phyloP scores from a whole-genome alignment of 768 basidiomycete species.

The Trametes punicea region DNA sequence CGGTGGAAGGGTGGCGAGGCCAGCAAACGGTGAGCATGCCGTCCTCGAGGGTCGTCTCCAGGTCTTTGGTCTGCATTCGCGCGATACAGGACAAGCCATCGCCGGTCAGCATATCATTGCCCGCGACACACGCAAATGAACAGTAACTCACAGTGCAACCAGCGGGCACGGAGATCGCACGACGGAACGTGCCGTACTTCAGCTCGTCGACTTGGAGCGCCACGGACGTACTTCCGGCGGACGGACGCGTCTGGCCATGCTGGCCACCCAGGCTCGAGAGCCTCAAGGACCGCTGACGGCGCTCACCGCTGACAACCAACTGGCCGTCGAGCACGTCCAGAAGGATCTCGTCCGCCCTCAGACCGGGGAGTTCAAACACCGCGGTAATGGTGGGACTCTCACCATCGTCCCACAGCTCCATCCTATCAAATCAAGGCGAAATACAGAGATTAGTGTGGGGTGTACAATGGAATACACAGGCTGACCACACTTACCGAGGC shows the following conservation, averaged over 20 bases:
- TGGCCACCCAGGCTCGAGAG: neutral
- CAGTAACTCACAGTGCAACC: slow-evolving; percentile 33
- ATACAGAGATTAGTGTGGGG: neutral
- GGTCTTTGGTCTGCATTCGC: slow-evolving; percentile 30
- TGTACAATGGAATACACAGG: neutral
- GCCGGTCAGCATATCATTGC: neutral
- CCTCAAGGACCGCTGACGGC: slow-evolving; percentile 12
- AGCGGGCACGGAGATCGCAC: slow-evolving; percentile 34
- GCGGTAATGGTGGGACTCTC: slow-evolving; percentile 28
- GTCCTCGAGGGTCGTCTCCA: slow-evolving; percentile 37
- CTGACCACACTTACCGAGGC: slow-evolving; percentile 7
- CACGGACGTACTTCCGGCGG: slow-evolving; percentile 1
- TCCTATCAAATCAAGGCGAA: slow-evolving; percentile 25
- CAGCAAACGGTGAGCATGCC: slow-evolving; percentile 40
- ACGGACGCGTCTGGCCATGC: neutral
- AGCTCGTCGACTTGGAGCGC: slow-evolving; percentile 34
- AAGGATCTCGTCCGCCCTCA: slow-evolving; percentile 33
- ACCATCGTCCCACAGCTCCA: slow-evolving; percentile 40
- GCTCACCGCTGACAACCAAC: slow-evolving; percentile 37
- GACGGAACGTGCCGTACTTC: slow-evolving; percentile 39
- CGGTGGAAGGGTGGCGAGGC: slow-evolving; percentile 28
- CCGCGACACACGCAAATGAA: neutral
- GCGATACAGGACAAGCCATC: too few species aligned
- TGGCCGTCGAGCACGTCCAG: slow-evolving; percentile 32
- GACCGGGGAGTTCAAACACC: slow-evolving; percentile 25